Conservation (phyloP, 2,329 filamentous ascomycete genomes). For the Microsporum audouinii region DNA sequence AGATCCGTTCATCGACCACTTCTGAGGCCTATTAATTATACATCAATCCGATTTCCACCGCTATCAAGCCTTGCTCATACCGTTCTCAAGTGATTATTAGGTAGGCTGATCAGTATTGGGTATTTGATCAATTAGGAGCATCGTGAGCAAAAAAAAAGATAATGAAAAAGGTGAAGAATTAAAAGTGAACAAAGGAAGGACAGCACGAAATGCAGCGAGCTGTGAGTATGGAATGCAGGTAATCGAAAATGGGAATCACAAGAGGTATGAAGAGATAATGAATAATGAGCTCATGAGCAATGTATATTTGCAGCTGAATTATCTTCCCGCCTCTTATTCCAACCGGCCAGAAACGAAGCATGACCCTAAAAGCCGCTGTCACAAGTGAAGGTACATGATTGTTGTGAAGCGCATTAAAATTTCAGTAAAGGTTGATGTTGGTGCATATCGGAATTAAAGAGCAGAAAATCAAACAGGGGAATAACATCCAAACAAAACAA, state of each 20-base stretch:
- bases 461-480: not conserved
- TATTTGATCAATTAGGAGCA: not conserved
- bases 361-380: conserved; percentile 1
- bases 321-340: not conserved
- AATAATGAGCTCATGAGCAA: not conserved
- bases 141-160: not conserved
- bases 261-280: not conserved
- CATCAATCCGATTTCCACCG: not conserved
- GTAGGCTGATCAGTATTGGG: not conserved
- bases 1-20: not conserved
- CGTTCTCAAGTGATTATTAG: not conserved
- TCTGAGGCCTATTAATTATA: not conserved
- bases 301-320: not conserved
- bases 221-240: not conserved
- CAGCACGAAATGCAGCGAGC: not conserved
- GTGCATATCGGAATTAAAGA: not conserved
- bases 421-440: not conserved
- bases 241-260: not conserved
- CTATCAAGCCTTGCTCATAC: not conserved
- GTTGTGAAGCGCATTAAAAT: conserved; percentile 2
- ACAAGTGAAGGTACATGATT: conserved; percentile 4
- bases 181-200: not conserved
- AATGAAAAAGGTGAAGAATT: not conserved
- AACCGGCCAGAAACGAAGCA: conserved; percentile 1
- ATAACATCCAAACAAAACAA: not conserved